These are phyloP conservation scores for Neopestalotiopsis rosae DNA, from an alignment of 2,329 filamentous ascomycete genomes.

Conservation along the genomic window DNA sequence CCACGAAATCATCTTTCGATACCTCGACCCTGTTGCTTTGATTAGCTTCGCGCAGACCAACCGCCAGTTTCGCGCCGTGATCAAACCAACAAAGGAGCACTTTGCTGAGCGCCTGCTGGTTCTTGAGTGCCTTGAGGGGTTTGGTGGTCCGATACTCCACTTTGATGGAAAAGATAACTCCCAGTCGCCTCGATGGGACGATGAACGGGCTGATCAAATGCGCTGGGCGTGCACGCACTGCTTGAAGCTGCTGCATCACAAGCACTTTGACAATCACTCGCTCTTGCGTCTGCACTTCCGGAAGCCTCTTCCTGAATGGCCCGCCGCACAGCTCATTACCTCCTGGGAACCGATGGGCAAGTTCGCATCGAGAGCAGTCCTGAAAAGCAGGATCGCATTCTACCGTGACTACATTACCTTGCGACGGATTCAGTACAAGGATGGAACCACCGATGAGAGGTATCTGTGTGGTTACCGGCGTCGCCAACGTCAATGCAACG, in stretches of 20 bases:
- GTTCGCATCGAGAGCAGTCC: background rate
- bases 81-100: slow-evolving; percentile 16
- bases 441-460: slow-evolving; percentile 11
- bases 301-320: slow-evolving; percentile 17
- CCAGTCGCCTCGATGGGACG: slow-evolving; percentile 16
- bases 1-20: slow-evolving; percentile 21
- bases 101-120: slow-evolving; percentile 21
- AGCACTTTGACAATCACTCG: slow-evolving; percentile 23
- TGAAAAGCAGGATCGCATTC: slow-evolving; percentile 2
- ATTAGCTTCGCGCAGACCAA: slow-evolving; percentile 19
- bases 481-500: slow-evolving; percentile 21
- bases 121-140: slow-evolving; percentile 17
- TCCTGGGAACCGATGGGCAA: slow-evolving; percentile 17
- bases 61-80: slow-evolving; percentile 16
- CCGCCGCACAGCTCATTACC: slow-evolving; percentile 6
- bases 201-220: slow-evolving; percentile 13
- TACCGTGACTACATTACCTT: background rate
- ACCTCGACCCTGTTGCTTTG: slow-evolving; percentile 22
- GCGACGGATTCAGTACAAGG: background rate
- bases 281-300: slow-evolving; percentile 21
- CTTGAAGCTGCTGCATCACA: slow-evolving; percentile 21
- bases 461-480: slow-evolving; percentile 18
- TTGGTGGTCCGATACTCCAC: slow-evolving; percentile 14
- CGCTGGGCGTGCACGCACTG: slow-evolving; percentile 23
- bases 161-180: slow-evolving; percentile 5